Percentiles rank a stretch among this genome's conserved stretches.
Evolutionary conservation across 1,284 basidiomycete genomes (phyloP).

Genomic region (Tilletia horrida): DNA sequence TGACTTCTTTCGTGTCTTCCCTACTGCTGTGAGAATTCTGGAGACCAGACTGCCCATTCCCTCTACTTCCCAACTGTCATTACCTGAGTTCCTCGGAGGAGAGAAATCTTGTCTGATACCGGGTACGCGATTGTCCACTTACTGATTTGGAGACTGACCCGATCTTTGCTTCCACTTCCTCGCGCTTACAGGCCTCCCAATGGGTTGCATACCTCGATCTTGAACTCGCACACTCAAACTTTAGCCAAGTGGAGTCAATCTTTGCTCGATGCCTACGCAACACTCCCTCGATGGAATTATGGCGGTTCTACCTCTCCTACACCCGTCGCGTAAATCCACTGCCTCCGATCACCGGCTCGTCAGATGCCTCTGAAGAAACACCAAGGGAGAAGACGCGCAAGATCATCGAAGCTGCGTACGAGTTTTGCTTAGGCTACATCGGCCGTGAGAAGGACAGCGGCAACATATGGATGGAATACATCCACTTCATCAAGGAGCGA

Average conservation of each 20-base stretch:
- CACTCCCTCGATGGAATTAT: constrained; percentile 79
- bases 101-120: too few species aligned
- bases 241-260: constrained; percentile 59
- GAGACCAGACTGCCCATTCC: not conserved
- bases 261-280: constrained; percentile 77
- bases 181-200: constrained; percentile 49
- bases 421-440: constrained; percentile 85
- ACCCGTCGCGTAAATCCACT: constrained; percentile 52
- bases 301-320: constrained; percentile 64
- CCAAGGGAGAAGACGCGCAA: constrained; percentile 65
- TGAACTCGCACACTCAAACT: constrained; percentile 68
- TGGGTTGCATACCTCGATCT: constrained; percentile 68
- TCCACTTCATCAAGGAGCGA: constrained; percentile 76
- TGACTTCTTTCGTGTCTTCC: constrained; percentile 70
- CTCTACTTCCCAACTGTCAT: too few species aligned
- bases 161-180: not conserved
- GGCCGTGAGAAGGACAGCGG: constrained; percentile 67
- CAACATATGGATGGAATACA: constrained; percentile 65
- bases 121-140: too few species aligned
- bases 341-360: constrained; percentile 59
- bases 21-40: constrained; percentile 67
- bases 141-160: too few species aligned
- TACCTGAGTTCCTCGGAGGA: too few species aligned
- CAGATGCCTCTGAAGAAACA: constrained; percentile 56
- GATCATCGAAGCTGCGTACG: constrained; percentile 81